Evolutionary conservation across 495 filamentous ascomycete genomes (phyloP).

Genomic region (Podospora didyma): DNA sequence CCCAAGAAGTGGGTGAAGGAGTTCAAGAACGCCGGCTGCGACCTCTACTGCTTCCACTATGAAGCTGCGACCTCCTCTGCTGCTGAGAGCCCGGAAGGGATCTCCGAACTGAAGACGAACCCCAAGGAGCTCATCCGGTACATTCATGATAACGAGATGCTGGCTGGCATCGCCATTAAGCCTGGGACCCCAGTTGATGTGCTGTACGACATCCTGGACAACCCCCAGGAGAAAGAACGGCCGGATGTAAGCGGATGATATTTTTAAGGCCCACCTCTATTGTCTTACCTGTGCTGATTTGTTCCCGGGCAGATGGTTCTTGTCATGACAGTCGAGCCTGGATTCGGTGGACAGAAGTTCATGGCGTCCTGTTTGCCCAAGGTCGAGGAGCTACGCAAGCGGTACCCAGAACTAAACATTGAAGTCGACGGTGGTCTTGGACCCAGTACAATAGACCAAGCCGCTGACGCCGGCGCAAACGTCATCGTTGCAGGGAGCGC

Average conservation of each 20-base stretch:
- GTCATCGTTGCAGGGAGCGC: constrained; percentile 98
- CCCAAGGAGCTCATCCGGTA: constrained; percentile 83
- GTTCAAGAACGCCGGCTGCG: constrained; percentile 89
- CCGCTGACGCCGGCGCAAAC: constrained; percentile 93
- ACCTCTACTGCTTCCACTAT: constrained; percentile 99
- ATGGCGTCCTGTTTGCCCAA: constrained; percentile 94
- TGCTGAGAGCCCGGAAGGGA: constrained; percentile 70
- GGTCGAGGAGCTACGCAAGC: constrained; percentile 73
- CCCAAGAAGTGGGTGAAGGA: constrained; percentile 97
- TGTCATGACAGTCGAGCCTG: constrained; percentile 97
- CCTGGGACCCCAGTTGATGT: constrained; percentile 87
- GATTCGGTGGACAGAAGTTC: constrained; percentile 98
- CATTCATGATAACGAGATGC: constrained; percentile 83
- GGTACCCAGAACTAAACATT: constrained; percentile 89
- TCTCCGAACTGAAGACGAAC: constrained; percentile 61
- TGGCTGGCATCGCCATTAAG: constrained; percentile 94
- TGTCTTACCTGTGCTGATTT: background rate
- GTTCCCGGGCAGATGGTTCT: constrained; percentile 75
- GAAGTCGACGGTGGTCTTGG: constrained; percentile 94
- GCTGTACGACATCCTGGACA: constrained; percentile 83
- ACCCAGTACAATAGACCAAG: constrained; percentile 84
- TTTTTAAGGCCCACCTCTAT: background rate
- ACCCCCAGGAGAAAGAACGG: constrained; percentile 61
- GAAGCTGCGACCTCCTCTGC: constrained; percentile 87
- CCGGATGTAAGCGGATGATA: constrained; percentile 69